phyloP scores from a whole-genome alignment of 108 stramenopile genomes.

The Cyclotella atomus region DNA sequence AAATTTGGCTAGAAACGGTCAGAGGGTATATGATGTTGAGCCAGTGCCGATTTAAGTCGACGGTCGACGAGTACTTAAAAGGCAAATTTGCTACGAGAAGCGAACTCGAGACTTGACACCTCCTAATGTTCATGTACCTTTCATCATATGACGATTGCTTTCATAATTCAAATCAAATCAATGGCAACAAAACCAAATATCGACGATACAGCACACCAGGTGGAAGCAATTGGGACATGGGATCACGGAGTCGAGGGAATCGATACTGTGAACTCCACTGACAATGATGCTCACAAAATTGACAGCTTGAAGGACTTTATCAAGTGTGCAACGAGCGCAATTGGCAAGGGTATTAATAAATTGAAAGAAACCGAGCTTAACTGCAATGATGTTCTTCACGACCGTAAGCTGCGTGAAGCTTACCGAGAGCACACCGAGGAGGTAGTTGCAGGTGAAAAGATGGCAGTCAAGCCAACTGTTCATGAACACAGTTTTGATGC shows the following conservation, averaged over 20 bases:
- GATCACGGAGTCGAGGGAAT: slow-evolving; percentile 30
- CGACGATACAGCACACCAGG: slow-evolving; percentile 34
- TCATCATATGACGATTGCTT: no score
- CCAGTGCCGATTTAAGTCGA: background rate
- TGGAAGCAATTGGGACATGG: slow-evolving; percentile 43
- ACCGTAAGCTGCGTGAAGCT: slow-evolving; percentile 23
- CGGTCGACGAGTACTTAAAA: background rate
- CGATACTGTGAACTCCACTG: background rate
- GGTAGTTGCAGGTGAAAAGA: slow-evolving; percentile 38
- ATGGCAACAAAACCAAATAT: slow-evolving; percentile 25
- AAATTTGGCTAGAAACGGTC: slow-evolving; percentile 48
- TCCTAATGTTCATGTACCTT: no score
- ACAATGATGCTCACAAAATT: slow-evolving; percentile 10
- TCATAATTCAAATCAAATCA: slow-evolving; percentile 10
- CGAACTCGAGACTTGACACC: background rate
- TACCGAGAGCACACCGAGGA: slow-evolving; percentile 33
- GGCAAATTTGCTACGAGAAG: background rate
- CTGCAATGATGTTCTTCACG: slow-evolving; percentile 12
- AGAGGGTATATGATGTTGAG: slow-evolving; percentile 52
- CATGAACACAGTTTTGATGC: slow-evolving; percentile 32
- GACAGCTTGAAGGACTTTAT: slow-evolving; percentile 27
- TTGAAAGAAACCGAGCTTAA: background rate
- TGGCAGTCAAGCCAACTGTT: slow-evolving; percentile 27
- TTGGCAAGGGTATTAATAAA: slow-evolving; percentile 3
- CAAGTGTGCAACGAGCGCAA: slow-evolving; percentile 4